These are phyloP conservation scores for Jaapia argillacea DNA, from an alignment of 768 basidiomycete genomes.

Conservation along the genomic window DNA sequence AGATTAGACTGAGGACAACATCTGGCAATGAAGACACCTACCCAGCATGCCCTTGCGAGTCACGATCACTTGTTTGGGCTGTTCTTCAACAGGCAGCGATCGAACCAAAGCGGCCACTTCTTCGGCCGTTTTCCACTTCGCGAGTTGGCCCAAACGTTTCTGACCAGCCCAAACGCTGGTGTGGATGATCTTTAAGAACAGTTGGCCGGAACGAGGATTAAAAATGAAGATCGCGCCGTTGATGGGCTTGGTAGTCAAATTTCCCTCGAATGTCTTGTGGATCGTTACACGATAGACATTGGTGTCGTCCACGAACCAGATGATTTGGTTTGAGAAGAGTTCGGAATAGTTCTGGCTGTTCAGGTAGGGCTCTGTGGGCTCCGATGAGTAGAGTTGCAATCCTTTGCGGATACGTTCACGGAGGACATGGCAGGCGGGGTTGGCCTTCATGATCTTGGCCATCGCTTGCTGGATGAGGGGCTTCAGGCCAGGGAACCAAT, in stretches of 20 bases:
- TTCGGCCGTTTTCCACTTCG: slow-evolving; percentile 99
- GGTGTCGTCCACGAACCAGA: slow-evolving; percentile 99
- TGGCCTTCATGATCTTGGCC: slow-evolving; percentile 99
- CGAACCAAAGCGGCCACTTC: slow-evolving; percentile 98
- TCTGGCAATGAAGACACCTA: slow-evolving; percentile 22
- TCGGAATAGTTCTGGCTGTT: slow-evolving; percentile 98
- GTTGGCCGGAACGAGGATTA: slow-evolving; percentile 95
- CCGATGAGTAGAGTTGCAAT: slow-evolving; percentile 95
- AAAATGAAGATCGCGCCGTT: slow-evolving; percentile 99
- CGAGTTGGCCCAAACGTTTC: slow-evolving; percentile 98
- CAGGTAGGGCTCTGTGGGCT: slow-evolving; percentile 97
- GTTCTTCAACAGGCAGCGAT: slow-evolving; percentile 98
- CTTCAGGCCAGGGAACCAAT: slow-evolving; percentile 99
- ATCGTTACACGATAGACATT: slow-evolving; percentile 99
- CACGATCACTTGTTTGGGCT: slow-evolving; percentile 99
- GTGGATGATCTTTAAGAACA: slow-evolving; percentile 98
- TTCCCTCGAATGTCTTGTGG: slow-evolving; percentile 99
- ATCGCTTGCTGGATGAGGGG: slow-evolving; percentile 97
- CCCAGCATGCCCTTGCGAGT: slow-evolving; percentile 99
- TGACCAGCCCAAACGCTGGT: slow-evolving; percentile 99
- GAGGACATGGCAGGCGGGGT: slow-evolving; percentile 93
- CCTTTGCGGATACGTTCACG: slow-evolving; percentile 99
- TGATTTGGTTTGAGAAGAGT: slow-evolving; percentile 96
- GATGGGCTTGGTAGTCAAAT: slow-evolving; percentile 98
- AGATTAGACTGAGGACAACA: slow-evolving; percentile 3